These are phyloP conservation scores for Cercis canadensis DNA, from an alignment of 306 rosid genomes.

Conservation along the genomic window DNA sequence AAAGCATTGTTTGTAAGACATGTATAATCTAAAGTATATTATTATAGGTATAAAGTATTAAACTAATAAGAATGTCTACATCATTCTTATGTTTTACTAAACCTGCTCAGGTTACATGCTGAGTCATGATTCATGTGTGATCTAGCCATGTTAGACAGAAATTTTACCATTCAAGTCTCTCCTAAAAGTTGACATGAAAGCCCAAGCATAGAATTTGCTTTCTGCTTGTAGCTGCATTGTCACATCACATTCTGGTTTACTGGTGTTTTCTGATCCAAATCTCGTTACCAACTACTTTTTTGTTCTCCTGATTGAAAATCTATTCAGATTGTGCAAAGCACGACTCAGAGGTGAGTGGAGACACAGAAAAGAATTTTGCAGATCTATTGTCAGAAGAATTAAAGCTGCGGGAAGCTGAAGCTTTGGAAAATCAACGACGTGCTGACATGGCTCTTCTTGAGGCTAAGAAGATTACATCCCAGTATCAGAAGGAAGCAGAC, in stretches of 20 bases:
- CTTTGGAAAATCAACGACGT: constrained; percentile 71
- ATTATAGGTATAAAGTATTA: constrained; percentile 4
- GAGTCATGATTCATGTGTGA: constrained; percentile 9
- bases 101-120: constrained; percentile 21
- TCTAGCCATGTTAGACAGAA: neutral
- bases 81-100: constrained; percentile 7
- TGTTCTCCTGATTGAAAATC: constrained; percentile 30
- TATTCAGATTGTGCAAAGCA: constrained; percentile 88
- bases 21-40: constrained; percentile 4
- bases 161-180: constrained; percentile 14
- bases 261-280: constrained; percentile 3
- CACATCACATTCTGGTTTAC: neutral
- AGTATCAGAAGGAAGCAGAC: constrained; percentile 97
- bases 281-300: constrained; percentile 13
- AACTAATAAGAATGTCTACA: constrained; percentile 1
- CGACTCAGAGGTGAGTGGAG: constrained; percentile 85
- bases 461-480: constrained; percentile 95
- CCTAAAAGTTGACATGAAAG: constrained; percentile 9
- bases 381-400: constrained; percentile 91
- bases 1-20: constrained; percentile 2
- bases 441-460: constrained; percentile 95
- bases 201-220: neutral
- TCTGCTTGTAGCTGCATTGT: constrained; percentile 21
- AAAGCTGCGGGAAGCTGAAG: constrained; percentile 78
- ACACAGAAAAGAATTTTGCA: constrained; percentile 84